Percentiles rank a stretch among this genome's conserved stretches.
Conservation (phyloP, 257 asterid species). For the Gentiana straminea region DNA sequence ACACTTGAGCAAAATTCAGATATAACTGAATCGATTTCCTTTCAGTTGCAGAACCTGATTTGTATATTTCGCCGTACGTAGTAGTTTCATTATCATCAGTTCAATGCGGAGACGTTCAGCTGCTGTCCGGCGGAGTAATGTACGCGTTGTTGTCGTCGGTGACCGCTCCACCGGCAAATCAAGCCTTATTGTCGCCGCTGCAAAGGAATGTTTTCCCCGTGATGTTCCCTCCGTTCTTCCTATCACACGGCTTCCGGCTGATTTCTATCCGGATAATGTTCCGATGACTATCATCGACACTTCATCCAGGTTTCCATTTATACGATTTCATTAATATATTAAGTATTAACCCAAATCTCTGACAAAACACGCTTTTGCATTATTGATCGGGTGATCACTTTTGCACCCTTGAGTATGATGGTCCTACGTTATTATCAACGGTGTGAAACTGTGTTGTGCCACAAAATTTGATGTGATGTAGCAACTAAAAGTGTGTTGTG, state of each 20-base stretch:
- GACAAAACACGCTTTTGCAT: neutral
- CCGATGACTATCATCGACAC: conserved; percentile 82
- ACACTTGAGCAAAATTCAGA: too few species aligned
- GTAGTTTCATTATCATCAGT: neutral
- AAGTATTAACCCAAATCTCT: too few species aligned
- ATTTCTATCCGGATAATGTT: conserved; percentile 75
- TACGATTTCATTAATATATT: neutral
- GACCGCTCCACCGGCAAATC: conserved; percentile 95
- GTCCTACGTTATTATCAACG: too few species aligned
- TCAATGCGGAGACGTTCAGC: conserved; percentile 45
- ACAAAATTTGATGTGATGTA: too few species aligned
- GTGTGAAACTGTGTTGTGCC: too few species aligned
- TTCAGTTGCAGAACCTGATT: neutral
- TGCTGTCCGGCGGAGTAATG: conserved; percentile 51
- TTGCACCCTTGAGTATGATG: too few species aligned
- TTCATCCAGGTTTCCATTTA: conserved; percentile 54
- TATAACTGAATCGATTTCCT: too few species aligned
- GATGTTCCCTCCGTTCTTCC: conserved; percentile 87
- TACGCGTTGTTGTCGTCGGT: conserved; percentile 89
- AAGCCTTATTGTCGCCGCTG: conserved; percentile 84
- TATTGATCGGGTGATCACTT: neutral
- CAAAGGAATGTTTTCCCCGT: conserved; percentile 71
- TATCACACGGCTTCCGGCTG: conserved; percentile 93
- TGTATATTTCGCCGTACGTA: neutral
- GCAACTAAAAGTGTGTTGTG: too few species aligned